These are phyloP conservation scores for Arthonia radiata DNA, from an alignment of 495 filamentous ascomycete species.

Conservation along the genomic window DNA sequence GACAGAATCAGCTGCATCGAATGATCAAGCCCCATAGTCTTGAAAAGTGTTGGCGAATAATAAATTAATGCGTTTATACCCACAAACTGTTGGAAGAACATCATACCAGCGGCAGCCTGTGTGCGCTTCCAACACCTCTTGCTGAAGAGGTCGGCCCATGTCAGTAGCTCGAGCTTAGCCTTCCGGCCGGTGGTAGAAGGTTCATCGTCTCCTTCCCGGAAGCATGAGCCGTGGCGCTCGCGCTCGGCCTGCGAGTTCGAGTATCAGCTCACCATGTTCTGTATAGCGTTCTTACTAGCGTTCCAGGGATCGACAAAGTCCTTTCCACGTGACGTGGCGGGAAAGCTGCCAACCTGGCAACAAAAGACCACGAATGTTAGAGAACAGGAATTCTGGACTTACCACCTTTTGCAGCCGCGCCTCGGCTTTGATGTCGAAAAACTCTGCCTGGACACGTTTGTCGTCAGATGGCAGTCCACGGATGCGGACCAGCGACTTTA, in stretches of 20 bases:
- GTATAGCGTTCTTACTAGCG: too few species aligned
- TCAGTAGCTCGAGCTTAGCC: constrained; percentile 1
- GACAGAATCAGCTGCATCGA: constrained; percentile 33
- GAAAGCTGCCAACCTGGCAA: too few species aligned
- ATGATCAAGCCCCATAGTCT: constrained; percentile 29
- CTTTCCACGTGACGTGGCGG: too few species aligned
- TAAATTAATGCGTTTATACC: constrained; percentile 17
- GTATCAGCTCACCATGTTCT: too few species aligned
- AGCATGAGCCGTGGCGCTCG: too few species aligned
- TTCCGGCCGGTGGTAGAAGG: constrained; percentile 2
- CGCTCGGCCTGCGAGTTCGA: too few species aligned
- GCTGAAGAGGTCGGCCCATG: constrained; percentile 9
- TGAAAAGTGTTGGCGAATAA: constrained; percentile 30
- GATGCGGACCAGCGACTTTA: constrained; percentile 4
- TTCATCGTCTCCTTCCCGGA: too few species aligned
- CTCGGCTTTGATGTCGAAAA: constrained; percentile 8
- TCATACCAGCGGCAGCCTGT: constrained; percentile 25
- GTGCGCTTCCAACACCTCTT: constrained; percentile 28
- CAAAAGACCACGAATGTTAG: too few species aligned
- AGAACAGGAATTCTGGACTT: too few species aligned
- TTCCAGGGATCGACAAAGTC: too few species aligned
- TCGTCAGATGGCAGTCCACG: constrained; percentile 8
- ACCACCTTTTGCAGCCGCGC: constrained; percentile 8
- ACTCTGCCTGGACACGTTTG: constrained; percentile 8
- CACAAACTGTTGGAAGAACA: constrained; percentile 31